A percentile compares a stretch with the other conserved stretches of the same genome.
phyloP scores from a whole-genome alignment of 192 early-diverging fungal species.

The Rhizophagus clarus region DNA sequence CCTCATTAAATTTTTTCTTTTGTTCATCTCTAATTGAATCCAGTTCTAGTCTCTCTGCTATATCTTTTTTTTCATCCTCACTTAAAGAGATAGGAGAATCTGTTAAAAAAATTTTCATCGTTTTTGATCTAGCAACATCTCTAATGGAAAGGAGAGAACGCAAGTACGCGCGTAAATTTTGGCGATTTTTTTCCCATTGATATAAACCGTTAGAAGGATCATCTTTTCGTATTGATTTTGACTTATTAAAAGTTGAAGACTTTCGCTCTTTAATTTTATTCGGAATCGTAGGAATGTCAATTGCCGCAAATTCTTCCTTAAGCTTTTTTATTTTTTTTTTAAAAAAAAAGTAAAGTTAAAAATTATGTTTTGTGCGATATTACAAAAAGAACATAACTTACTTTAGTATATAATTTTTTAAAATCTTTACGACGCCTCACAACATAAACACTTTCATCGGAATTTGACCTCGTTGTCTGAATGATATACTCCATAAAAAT shows the following conservation, averaged over 20 bases:
- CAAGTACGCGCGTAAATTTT: slow-evolving; percentile 48
- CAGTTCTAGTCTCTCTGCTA: slow-evolving; percentile 38
- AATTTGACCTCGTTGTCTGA: slow-evolving; percentile 33
- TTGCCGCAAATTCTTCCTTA: slow-evolving; percentile 45
- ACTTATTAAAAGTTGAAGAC: slow-evolving; percentile 21
- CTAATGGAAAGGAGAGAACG: slow-evolving; percentile 38
- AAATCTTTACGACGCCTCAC: slow-evolving; percentile 52
- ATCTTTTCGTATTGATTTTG: slow-evolving; percentile 2
- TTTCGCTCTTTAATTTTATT: slow-evolving; percentile 39
- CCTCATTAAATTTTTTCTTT: slow-evolving; percentile 44
- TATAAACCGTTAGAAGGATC: background rate
- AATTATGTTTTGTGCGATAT: background rate
- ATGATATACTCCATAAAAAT: slow-evolving; percentile 46
- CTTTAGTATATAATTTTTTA: slow-evolving; percentile 43
- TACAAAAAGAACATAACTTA: slow-evolving; percentile 25
- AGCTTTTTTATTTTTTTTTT: slow-evolving; percentile 34
- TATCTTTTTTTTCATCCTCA: slow-evolving; percentile 39
- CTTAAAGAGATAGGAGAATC: slow-evolving; percentile 41
- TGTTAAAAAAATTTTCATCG: slow-evolving; percentile 46
- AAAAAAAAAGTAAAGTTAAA: background rate
- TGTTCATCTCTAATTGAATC: slow-evolving; percentile 47
- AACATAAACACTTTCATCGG: slow-evolving; percentile 37
- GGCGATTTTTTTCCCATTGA: slow-evolving; percentile 54
- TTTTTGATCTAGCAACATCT: slow-evolving; percentile 35
- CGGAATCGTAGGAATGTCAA: slow-evolving; percentile 49